phyloP scores from a whole-genome alignment of 805 yeast genomes.

The Wickerhamiella azyma region DNA sequence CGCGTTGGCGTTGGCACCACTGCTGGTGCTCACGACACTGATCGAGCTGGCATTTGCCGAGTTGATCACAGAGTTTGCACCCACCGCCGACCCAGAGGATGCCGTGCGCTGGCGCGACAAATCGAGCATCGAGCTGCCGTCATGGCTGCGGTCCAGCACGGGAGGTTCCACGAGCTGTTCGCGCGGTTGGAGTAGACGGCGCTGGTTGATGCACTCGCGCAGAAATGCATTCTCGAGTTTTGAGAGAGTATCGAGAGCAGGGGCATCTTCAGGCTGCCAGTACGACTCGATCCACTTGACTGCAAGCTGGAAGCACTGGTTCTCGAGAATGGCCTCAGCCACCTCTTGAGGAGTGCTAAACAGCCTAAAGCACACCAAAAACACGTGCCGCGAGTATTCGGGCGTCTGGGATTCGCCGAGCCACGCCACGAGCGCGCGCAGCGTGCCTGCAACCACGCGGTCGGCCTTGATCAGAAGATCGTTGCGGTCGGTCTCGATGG shows the following conservation, averaged over 20 bases:
- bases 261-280: slow-evolving; percentile 60
- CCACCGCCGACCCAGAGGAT: no score
- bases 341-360: slow-evolving; percentile 57
- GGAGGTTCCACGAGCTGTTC: slow-evolving; percentile 6
- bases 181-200: not conserved
- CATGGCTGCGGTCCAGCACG: slow-evolving; percentile 1
- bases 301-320: slow-evolving; percentile 13
- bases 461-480: slow-evolving; percentile 18
- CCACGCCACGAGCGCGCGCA: slow-evolving; percentile 22
- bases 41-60: not conserved
- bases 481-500: not conserved
- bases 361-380: slow-evolving; percentile 61
- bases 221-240: slow-evolving; percentile 35
- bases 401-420: slow-evolving; percentile 15
- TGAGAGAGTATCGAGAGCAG: slow-evolving; percentile 50
- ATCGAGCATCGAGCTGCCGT: slow-evolving; percentile 2
- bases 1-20: not conserved
- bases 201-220: slow-evolving; percentile 6
- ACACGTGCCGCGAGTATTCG: slow-evolving; percentile 49
- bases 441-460: slow-evolving; percentile 24
- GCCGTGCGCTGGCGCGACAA: not conserved
- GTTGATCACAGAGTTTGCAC: no score
- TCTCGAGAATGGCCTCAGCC: slow-evolving; percentile 29
- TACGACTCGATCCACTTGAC: slow-evolving; percentile 71
- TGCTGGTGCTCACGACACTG: not conserved